Evolutionary conservation across 2,329 filamentous ascomycete genomes (phyloP).

Genomic region (Thermoascus crustaceus): DNA sequence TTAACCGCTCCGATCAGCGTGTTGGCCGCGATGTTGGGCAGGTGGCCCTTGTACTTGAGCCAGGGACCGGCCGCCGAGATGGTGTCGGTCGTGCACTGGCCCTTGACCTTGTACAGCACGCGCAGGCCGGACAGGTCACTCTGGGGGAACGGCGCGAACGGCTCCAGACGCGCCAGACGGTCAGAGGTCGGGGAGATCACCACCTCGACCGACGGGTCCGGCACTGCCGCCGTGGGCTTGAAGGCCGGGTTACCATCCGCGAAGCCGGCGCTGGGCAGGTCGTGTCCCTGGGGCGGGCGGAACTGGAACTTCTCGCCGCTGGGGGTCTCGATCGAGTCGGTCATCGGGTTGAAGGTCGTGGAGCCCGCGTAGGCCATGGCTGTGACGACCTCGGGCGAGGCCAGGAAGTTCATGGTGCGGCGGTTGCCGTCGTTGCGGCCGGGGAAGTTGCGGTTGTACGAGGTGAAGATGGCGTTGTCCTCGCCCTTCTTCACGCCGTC

Average conservation of each 20-base stretch:
- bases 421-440: conserved; percentile 95
- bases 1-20: conserved; percentile 94
- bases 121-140: conserved; percentile 67
- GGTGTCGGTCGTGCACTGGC: conserved; percentile 97
- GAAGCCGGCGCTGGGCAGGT: conserved; percentile 65
- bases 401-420: conserved; percentile 96
- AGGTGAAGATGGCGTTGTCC: conserved; percentile 87
- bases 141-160: conserved; percentile 75
- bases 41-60: conserved; percentile 98
- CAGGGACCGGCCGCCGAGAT: conserved; percentile 95
- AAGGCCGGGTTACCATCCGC: conserved; percentile 68
- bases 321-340: conserved; percentile 71
- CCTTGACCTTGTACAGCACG: conserved; percentile 91
- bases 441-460: conserved; percentile 97
- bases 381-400: conserved; percentile 92
- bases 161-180: conserved; percentile 82
- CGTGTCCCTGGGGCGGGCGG: conserved; percentile 57
- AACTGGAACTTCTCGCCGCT: conserved; percentile 80
- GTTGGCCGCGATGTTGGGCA: conserved; percentile 96
- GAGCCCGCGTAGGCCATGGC: conserved; percentile 88
- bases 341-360: conserved; percentile 94
- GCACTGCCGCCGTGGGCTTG: conserved; percentile 61
- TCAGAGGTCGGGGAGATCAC: conserved; percentile 80
- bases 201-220: conserved; percentile 63
- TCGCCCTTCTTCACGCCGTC: conserved; percentile 79